Base-by-base conservation (phyloP, 2,329 filamentous ascomycete genomes). In the Massarina eburnea region DNA sequence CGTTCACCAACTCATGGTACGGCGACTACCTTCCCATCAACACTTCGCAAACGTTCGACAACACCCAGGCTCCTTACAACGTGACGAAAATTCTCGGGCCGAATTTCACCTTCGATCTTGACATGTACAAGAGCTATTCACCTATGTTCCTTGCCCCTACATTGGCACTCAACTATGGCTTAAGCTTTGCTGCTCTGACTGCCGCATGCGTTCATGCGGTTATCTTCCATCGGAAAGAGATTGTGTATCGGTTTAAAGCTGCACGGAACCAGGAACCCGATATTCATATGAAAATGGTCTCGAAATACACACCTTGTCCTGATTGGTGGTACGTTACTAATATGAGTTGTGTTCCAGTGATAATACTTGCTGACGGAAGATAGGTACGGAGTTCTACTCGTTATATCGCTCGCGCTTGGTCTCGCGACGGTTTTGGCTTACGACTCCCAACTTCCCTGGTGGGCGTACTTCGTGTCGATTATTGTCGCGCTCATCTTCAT, bases 401-500 rank as follows among this genome's bases (percentile, higher is more conserved):
- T 63, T 4, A 48, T 80, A 15, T 81, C 82, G 41, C 46, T 67
- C 18, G 59, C 49, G 12, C 48, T 69, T 12, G 67, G 63, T 8
- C 54, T 69, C 12, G 59, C 54, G 3, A 55, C 58, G 1, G 52
- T 59, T 20, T 44, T 65, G 12, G 56, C 49, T 1, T 69, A 57
- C 15, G 50, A 57, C 6, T 76, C 76, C 0, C 70, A 75, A 44
- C 59, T 77, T 17, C 65, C 74, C 2, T 76, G 53, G 54, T 61
- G 58, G 58, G 56, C 51, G 5, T 59, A 53, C 45, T 58, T 61
- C 21, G 48, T 59, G 18, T 52, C 56, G 7, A 39, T 56, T 7
- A 37, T 54, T 14, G 18, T 84, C 20, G 79, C 80, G 2, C 64
- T 82, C 27, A 58, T 84, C 26, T 83, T 81, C 78, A 74, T 81